Evolutionary conservation across 2,329 filamentous ascomycete species (phyloP).

Genomic region (Alternaria gaisen): DNA sequence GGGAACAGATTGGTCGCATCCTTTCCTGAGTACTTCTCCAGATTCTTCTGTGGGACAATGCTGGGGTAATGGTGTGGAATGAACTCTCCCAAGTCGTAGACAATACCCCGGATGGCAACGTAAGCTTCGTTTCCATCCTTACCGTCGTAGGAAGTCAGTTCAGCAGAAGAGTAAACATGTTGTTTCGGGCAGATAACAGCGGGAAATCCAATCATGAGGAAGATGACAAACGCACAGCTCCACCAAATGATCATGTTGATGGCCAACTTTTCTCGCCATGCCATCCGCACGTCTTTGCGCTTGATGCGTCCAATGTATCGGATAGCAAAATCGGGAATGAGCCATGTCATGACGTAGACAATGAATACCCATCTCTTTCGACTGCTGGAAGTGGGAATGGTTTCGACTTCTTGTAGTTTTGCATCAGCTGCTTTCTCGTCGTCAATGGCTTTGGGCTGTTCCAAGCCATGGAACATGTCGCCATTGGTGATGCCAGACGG

Average conservation of each 20-base stretch:
- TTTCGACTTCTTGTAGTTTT: slow-evolving; percentile 88
- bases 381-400: slow-evolving; percentile 76
- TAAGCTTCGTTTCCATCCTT: slow-evolving; percentile 72
- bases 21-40: slow-evolving; percentile 83
- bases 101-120: slow-evolving; percentile 84
- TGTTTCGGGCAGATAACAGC: slow-evolving; percentile 89
- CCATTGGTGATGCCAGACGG: slow-evolving; percentile 89
- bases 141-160: slow-evolving; percentile 78
- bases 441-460: slow-evolving; percentile 92
- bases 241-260: slow-evolving; percentile 99
- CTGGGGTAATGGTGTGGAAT: slow-evolving; percentile 80
- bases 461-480: slow-evolving; percentile 98
- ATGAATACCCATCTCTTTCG: slow-evolving; percentile 91
- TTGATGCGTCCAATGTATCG: slow-evolving; percentile 81
- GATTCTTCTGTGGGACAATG: slow-evolving; percentile 66
- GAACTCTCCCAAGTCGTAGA: slow-evolving; percentile 82
- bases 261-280: slow-evolving; percentile 96
- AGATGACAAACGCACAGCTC: slow-evolving; percentile 77
- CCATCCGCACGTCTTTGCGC: slow-evolving; percentile 88
- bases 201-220: slow-evolving; percentile 91
- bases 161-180: slow-evolving; percentile 80
- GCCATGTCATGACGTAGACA: slow-evolving; percentile 86
- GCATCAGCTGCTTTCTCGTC: slow-evolving; percentile 95
- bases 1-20: slow-evolving; percentile 93
- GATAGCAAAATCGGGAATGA: slow-evolving; percentile 84